Base-by-base conservation (phyloP, 2,329 filamentous ascomycete species). In the Talaromyces islandicus region DNA sequence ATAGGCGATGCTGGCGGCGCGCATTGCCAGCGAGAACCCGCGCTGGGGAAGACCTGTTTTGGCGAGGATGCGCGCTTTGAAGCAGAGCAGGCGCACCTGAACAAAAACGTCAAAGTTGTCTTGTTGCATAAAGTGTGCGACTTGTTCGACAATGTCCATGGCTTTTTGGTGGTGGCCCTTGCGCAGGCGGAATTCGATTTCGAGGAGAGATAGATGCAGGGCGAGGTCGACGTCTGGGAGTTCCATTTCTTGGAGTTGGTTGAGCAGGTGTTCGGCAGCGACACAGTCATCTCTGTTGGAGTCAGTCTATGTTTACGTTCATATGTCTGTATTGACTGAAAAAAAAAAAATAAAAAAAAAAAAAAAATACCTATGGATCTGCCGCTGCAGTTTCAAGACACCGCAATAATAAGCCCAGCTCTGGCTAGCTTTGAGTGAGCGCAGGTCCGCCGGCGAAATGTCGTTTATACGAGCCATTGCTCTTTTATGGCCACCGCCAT, bases 391-490 rank as follows among this genome's bases (percentile, higher is more conserved):
- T 63, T 78, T 77, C 19, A 80, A 66, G 2, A 80, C 60, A 1
- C 78, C 77, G 3, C 71, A 71, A 53, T 74, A 76, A 58, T 75
- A 77, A 6, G 69, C 71, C 73, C 77, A 77, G 57, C 75, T 70
- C 60, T 95, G 90, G 64, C 88, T 87, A 19, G 88, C 83, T 72
- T 92, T 96, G 71, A 92, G 83, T 0, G 90, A 88, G 3, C 88
- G 86, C 43, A 90, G 79, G 4, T 83, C 78, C 60, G 88, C 83
- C 3, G 81, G 77, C 56, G 88, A 82, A 19, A 91, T 73, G 29
- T 78, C 76, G 57, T 87, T 82, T 52, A 93, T 77, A 27, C 80
- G 78, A 12, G 78, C 74, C 57, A 88, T 79, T 0, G 89, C 91
- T 55, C 89, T 83, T 24, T 87, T 83, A 68, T 92, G 95, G 32